These are phyloP conservation scores for Alternaria novae-zelandiae DNA, from an alignment of 2,329 filamentous ascomycete genomes.

Conservation along the genomic window DNA sequence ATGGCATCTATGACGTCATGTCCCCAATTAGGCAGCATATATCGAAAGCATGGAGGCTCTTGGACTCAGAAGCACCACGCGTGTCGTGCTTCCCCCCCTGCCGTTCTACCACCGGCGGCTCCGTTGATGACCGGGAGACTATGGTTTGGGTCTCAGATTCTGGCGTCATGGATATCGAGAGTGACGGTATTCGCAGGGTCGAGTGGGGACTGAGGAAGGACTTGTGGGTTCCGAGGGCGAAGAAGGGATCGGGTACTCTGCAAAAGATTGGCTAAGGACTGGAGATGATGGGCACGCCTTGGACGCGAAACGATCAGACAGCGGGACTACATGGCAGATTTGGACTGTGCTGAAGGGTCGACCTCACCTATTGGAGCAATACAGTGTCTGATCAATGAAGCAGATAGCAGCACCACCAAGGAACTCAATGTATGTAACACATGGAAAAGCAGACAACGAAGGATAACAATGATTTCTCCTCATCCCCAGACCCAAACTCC, in stretches of 20 bases:
- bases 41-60: no score
- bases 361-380: not conserved
- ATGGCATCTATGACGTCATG: no score
- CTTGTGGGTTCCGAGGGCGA: not conserved
- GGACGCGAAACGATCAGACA: not conserved
- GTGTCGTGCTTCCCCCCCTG: no score
- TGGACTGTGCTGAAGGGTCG: not conserved
- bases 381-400: not conserved
- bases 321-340: not conserved
- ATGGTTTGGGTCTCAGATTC: not conserved
- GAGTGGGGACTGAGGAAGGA: not conserved
- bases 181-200: not conserved
- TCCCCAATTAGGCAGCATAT: no score
- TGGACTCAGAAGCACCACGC: no score
- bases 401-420: not conserved
- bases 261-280: not conserved
- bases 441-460: not conserved
- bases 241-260: not conserved
- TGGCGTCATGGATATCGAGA: not conserved
- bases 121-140: not conserved
- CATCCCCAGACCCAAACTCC: not conserved
- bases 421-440: not conserved
- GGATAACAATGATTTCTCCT: not conserved
- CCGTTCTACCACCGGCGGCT: no score
- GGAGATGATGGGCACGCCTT: accelerated